Percentiles rank a stretch among this genome's conserved stretches.
Conservation (phyloP, 2,329 filamentous ascomycete species). For the Myrmaecium sp. region DNA sequence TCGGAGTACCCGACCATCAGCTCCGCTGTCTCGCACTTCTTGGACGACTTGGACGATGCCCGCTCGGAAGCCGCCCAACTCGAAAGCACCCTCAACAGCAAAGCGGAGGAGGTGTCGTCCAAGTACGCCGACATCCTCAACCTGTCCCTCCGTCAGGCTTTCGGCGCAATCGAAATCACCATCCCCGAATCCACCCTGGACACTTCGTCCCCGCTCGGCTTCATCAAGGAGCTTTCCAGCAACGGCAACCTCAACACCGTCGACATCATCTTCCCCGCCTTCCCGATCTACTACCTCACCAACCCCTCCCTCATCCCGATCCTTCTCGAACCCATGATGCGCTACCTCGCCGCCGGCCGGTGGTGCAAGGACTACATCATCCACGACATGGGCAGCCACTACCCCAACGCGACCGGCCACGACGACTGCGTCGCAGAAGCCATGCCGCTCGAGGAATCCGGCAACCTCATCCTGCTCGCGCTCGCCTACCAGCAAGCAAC, state of each 20-base stretch:
- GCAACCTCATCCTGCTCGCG: slow-evolving; percentile 22
- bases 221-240: slow-evolving; percentile 28
- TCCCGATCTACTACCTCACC: slow-evolving; percentile 26
- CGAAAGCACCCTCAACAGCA: slow-evolving; percentile 14
- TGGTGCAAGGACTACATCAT: slow-evolving; percentile 23
- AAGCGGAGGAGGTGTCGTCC: slow-evolving; percentile 12
- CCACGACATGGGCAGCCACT: slow-evolving; percentile 25
- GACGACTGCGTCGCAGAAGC: slow-evolving; percentile 21
- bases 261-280: slow-evolving; percentile 26
- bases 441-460: slow-evolving; percentile 26
- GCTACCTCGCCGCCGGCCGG: slow-evolving; percentile 22
- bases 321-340: slow-evolving; percentile 26
- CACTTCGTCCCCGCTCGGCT: slow-evolving; percentile 17
- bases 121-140: slow-evolving; percentile 27
- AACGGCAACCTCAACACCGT: slow-evolving; percentile 27
- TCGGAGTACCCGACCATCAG: slow-evolving; percentile 16
- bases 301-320: slow-evolving; percentile 27
- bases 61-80: slow-evolving; percentile 16
- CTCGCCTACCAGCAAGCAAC: slow-evolving; percentile 22
- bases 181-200: slow-evolving; percentile 19
- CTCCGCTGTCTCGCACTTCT: slow-evolving; percentile 21
- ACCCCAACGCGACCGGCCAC: slow-evolving; percentile 25
- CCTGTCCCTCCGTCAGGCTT: slow-evolving; percentile 24
- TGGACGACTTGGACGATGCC: slow-evolving; percentile 23
- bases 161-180: slow-evolving; percentile 23